Percentiles rank a stretch among this genome's conserved stretches.
Evolutionary conservation across 257 asterid genomes (phyloP).

Genomic region (Gentiana macrophylla): DNA sequence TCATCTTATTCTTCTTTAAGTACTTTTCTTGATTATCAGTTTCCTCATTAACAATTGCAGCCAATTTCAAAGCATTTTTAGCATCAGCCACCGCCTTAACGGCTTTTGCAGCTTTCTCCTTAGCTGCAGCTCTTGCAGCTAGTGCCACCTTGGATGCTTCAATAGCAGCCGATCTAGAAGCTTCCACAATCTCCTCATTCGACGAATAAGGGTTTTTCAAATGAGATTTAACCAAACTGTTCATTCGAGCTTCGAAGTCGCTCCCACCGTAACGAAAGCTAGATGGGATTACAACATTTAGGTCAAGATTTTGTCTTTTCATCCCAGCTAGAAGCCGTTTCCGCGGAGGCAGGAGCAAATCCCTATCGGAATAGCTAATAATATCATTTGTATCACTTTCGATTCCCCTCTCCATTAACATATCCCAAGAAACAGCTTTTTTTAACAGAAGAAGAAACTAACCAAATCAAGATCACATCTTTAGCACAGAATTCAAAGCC

Average conservation of each 20-base stretch:
- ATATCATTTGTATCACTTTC: no score
- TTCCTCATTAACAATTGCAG: conserved; percentile 28
- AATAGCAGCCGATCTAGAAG: not conserved
- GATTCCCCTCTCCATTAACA: no score
- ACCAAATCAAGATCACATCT: no score
- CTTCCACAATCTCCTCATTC: no score
- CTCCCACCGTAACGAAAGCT: conserved; percentile 18
- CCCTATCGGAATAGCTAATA: no score
- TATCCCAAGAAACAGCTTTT: no score
- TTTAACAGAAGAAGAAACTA: no score
- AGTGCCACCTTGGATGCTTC: conserved; percentile 59
- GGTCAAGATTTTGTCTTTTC: conserved; percentile 25
- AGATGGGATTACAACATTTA: conserved; percentile 36
- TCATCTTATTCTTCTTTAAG: no score
- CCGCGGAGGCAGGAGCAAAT: conserved; percentile 60
- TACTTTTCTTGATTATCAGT: not conserved
- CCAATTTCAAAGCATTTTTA: no score
- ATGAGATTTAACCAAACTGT: conserved; percentile 35
- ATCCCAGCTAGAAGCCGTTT: conserved; percentile 73
- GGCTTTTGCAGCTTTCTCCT: conserved; percentile 67
- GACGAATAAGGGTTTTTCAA: conserved; percentile 14
- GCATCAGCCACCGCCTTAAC: conserved; percentile 60
- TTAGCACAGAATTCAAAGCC: no score
- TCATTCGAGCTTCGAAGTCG: conserved; percentile 31
- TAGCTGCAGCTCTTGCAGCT: conserved; percentile 23